Conservation (phyloP, 1,284 basidiomycete genomes). For the Marasmius oreades region DNA sequence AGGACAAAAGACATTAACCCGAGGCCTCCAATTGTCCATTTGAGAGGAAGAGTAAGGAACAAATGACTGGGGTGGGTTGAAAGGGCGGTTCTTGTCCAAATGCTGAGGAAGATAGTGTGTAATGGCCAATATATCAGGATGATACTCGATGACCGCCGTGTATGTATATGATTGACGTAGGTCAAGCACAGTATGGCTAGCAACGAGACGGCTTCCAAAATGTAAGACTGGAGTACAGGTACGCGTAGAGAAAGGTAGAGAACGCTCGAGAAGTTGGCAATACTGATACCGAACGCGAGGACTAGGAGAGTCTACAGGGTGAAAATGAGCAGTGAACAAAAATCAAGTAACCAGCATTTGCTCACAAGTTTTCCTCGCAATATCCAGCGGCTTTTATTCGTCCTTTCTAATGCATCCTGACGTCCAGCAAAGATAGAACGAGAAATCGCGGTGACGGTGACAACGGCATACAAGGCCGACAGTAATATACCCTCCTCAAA, state of each 20-base stretch:
- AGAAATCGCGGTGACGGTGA: slow-evolving; percentile 41
- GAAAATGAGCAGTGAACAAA: slow-evolving; percentile 1
- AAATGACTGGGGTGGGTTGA: slow-evolving; percentile 23
- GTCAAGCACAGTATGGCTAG: slow-evolving; percentile 45
- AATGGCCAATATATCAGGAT: slow-evolving; percentile 84
- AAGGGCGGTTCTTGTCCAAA: slow-evolving; percentile 66
- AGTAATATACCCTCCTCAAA: slow-evolving; percentile 76
- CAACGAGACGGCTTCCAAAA: slow-evolving; percentile 57
- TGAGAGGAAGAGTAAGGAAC: slow-evolving; percentile 41
- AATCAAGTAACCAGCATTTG: slow-evolving; percentile 9
- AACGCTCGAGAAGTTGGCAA: slow-evolving; percentile 35
- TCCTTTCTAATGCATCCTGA: slow-evolving; percentile 25
- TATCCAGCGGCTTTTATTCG: slow-evolving; percentile 42
- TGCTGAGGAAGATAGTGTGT: slow-evolving; percentile 49
- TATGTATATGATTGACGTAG: slow-evolving; percentile 74
- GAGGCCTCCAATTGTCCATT: slow-evolving; percentile 43
- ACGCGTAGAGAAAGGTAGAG: slow-evolving; percentile 36
- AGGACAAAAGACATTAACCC: slow-evolving; percentile 60
- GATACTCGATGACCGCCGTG: slow-evolving; percentile 71
- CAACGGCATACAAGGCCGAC: slow-evolving; percentile 44
- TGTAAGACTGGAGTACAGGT: slow-evolving; percentile 51
- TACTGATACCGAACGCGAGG: slow-evolving; percentile 38
- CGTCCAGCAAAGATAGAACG: slow-evolving; percentile 31
- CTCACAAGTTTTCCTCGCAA: slow-evolving; percentile 65
- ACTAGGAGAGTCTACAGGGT: slow-evolving; percentile 40